Evolutionary conservation across 2,329 filamentous ascomycete species (phyloP), one percentile per base, ranked within the genome.

Genomic region (Fusarium euwallaceae): DNA sequence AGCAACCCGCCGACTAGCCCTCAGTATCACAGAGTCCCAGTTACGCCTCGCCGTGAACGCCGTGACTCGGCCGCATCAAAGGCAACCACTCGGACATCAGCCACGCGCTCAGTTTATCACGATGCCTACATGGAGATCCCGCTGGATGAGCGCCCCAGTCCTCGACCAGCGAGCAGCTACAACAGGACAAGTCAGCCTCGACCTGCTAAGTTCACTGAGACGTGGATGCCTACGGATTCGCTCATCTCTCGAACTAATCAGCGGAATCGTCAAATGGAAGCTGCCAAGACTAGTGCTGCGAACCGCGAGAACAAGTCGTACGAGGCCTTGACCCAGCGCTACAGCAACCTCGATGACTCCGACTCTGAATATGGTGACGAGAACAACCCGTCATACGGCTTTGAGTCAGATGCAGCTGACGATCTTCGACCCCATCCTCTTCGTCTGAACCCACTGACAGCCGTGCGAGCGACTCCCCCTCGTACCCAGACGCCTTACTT

Each of bases 161-260:
- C 82, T 36, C 79, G 76, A 17, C 74, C 74, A 58, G 61, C 78
- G 43, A 72, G 76, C 74, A 70, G 69, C 36, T 71, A 76, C 56
- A 73, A 73, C 59, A 67, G 69, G 34, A 58, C 69, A 29, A 73
- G 81, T 53, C 84, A 83, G 20, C 78, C 78, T 37, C 86, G 87
- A 36, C 73, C 82, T 1, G 83, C 84, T 48, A 86, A 83, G 72
- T 89, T 89, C 75, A 89, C 86, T 6, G 88, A 90, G 76, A 84
- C 87, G 0, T 90, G 88, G 88, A 85, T 85, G 71, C 83, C 88
- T 3, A 86, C 87, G 1, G 88, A 90, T 43, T 88, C 88, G 3
- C 84, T 89, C 48, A 84, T 89, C 77, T 85, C 84, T 61, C 86
- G 88, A 75, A 90, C 88, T 3, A 87, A 89, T 70, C 84, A 89